A percentile compares a stretch with the other conserved stretches of the same genome.
phyloP scores from a whole-genome alignment of 345 rosid species.

The Gossypium anomalum region DNA sequence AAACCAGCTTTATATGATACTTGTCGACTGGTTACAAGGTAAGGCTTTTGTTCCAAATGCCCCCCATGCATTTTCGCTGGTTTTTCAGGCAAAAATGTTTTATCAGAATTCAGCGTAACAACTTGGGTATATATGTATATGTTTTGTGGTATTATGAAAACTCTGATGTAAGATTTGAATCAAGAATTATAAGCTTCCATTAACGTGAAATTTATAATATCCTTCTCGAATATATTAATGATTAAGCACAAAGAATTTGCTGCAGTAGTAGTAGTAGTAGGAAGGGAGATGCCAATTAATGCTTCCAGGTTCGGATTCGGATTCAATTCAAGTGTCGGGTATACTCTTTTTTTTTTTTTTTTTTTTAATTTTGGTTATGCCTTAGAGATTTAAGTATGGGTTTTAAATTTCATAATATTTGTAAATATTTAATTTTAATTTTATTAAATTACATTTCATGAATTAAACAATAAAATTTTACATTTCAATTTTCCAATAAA shows the following conservation, averaged over 20 bases:
- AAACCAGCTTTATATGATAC: slow-evolving; percentile 9
- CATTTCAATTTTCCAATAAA: no score
- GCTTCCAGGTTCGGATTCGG: neutral
- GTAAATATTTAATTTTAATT: no score
- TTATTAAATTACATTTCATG: no score
- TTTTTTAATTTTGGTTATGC: no score
- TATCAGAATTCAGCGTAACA: neutral
- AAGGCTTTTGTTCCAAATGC: slow-evolving; percentile 8
- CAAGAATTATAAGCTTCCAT: neutral
- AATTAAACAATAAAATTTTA: no score
- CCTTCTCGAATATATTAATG: neutral
- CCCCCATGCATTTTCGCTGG: neutral
- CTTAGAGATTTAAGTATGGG: no score
- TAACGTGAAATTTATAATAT: neutral
- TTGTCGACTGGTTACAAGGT: slow-evolving; percentile 33
- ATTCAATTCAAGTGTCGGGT: neutral
- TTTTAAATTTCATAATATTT: no score
- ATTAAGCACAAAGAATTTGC: neutral
- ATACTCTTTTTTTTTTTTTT: no score
- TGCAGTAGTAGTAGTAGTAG: no score
- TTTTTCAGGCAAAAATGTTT: neutral
- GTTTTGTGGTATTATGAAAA: neutral
- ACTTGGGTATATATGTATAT: neutral
- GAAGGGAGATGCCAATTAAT: neutral
- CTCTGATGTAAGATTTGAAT: slow-evolving; percentile 3